Evolutionary conservation across 345 rosid species (phyloP).

Genomic region (Salix arbutifolia): DNA sequence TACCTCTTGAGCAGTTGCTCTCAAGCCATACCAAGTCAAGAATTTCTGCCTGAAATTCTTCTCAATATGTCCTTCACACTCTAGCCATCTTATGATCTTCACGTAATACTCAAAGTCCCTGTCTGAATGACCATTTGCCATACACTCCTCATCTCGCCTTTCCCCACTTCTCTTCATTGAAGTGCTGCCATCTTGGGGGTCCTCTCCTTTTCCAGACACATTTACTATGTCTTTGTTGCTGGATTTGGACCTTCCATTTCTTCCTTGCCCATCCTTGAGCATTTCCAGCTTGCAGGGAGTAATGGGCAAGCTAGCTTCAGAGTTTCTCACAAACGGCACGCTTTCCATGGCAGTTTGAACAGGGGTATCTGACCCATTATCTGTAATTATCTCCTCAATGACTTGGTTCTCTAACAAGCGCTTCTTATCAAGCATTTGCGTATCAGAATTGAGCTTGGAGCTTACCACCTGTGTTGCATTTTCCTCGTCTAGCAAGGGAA

Average conservation of each 20-base stretch:
- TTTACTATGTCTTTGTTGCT: conserved; percentile 36
- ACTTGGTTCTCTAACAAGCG: conserved; percentile 26
- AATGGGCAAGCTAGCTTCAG: conserved; percentile 57
- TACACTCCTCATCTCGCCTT: conserved; percentile 38
- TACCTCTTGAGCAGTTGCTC: conserved; percentile 73
- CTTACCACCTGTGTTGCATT: conserved; percentile 15
- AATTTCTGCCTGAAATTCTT: conserved; percentile 91
- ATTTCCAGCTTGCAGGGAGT: conserved; percentile 78
- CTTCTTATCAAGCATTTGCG: conserved; percentile 34
- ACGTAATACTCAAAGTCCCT: conserved; percentile 73
- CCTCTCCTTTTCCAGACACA: conserved; percentile 40
- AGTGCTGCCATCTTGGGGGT: conserved; percentile 51
- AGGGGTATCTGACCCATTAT: conserved; percentile 38
- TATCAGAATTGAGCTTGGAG: conserved; percentile 30
- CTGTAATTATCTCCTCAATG: conserved; percentile 39
- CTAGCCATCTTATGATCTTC: conserved; percentile 73
- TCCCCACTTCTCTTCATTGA: conserved; percentile 50
- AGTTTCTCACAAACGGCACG: conserved; percentile 38
- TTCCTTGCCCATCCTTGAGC: conserved; percentile 46
- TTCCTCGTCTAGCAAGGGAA: conserved; percentile 34
- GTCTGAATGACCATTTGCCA: conserved; percentile 43
- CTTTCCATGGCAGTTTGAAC: conserved; percentile 37
- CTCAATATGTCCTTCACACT: conserved; percentile 81
- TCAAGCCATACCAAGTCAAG: conserved; percentile 88
- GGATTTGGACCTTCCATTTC: conserved; percentile 40